Base-by-base conservation (phyloP, 2,329 filamentous ascomycete genomes). In the Pseudopyricularia cyperi region DNA sequence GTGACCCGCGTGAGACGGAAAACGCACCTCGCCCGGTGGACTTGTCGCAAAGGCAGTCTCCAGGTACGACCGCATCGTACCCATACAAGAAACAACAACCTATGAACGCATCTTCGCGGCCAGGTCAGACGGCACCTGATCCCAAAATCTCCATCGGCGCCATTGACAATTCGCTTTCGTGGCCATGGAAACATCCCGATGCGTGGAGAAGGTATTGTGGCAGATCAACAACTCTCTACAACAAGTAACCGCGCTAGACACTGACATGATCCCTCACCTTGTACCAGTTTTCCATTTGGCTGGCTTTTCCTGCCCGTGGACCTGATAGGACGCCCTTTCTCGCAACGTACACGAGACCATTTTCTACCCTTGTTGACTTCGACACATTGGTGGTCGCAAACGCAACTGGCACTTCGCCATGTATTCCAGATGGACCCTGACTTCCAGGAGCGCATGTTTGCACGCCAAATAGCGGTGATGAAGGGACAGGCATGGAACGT, bases 401-500 rank as follows among this genome's bases (percentile, higher is more conserved):
- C 93, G 4, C 89, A 95, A 61, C 73, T 88, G 54, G 87, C 89
- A 22, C 73, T 98, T 37, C 87, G 93, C 52, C 79, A 82, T 55
- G 83, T 96, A 46, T 98, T 98, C 65, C 84, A 88, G 58, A 81
- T 94, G 63, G 93, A 98, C 66, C 82, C 85, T 2, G 93, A 98
- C 68, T 98, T 98, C 67, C 89, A 97, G 65, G 93, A 98, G 70
- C 85, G 88, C 68, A 98, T 98, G 93, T 98, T 95, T 69, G 89
- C 89, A n/a, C 83, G 88, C 58, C 93, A 98, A 63, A 94, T 98
- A 55, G 91, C 93, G 1, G 93, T 98, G 54, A 95, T 98, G 89
- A 98, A 98, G 68, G 93, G 93, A 11, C 93, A 98, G 65, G 93
- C 93, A 1, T 98, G 93, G 89, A 98, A 98, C 64, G 93, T 98